phyloP scores from a whole-genome alignment of 2,329 filamentous ascomycete genomes.

The Penicillium aurantiogriseum region DNA sequence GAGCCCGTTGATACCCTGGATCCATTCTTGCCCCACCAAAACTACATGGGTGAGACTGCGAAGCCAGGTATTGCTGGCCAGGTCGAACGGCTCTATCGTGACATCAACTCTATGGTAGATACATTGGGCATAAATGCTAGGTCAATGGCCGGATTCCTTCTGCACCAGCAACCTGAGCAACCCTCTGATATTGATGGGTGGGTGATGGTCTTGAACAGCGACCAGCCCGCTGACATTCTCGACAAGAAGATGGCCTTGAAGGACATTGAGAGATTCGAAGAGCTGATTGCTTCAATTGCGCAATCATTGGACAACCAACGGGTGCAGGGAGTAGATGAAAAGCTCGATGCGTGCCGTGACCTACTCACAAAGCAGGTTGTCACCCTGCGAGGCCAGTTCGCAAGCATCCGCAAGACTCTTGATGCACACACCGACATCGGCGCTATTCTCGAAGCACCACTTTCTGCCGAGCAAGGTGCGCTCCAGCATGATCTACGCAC shows the following conservation, averaged over 20 bases:
- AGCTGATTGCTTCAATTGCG: constrained; percentile 65
- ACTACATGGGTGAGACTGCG: constrained; percentile 44
- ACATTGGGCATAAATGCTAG: constrained; percentile 84
- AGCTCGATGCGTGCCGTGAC: constrained; percentile 66
- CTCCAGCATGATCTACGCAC: constrained; percentile 81
- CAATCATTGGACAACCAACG: constrained; percentile 64
- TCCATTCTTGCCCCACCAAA: constrained; percentile 50
- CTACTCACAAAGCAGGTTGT: constrained; percentile 66
- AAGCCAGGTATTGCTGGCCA: constrained; percentile 51
- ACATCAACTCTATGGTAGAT: constrained; percentile 79
- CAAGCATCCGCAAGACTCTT: constrained; percentile 75
- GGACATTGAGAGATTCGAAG: constrained; percentile 69
- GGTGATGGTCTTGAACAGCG: constrained; percentile 40
- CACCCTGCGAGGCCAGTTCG: constrained; percentile 70
- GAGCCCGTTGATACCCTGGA: constrained; percentile 46
- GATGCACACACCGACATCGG: constrained; percentile 67
- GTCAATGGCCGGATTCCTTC: constrained; percentile 57
- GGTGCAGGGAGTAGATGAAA: constrained; percentile 66
- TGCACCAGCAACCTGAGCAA: constrained; percentile 43
- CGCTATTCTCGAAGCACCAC: constrained; percentile 65
- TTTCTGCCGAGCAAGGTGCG: constrained; percentile 79
- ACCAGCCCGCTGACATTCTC: constrained; percentile 65
- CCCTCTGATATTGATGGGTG: constrained; percentile 54
- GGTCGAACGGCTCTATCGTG: constrained; percentile 50
- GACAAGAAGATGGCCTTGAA: constrained; percentile 71